Conservation (phyloP, 176 grass and related monocot species). For the Rhynchospora tenuis region DNA sequence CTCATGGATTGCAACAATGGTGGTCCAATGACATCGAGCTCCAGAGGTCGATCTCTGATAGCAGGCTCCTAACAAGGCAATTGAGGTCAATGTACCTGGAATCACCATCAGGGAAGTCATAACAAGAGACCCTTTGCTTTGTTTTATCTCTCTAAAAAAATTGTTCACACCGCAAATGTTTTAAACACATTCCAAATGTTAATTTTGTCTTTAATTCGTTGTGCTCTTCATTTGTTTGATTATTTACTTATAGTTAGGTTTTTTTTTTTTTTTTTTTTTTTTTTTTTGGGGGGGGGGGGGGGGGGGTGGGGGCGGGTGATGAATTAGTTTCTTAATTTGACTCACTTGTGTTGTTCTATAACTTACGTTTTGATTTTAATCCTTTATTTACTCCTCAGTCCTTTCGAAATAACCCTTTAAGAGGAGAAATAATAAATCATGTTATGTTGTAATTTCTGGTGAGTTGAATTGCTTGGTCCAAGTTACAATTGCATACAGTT, state of each 20-base stretch:
- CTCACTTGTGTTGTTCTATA: too few relatives aligned
- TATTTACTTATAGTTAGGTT: too few relatives aligned
- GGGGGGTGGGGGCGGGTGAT: too few relatives aligned
- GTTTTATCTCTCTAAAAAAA: background rate
- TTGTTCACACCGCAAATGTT: background rate
- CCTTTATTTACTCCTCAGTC: too few relatives aligned
- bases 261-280: background rate
- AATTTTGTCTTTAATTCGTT: background rate
- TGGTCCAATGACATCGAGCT: conserved; percentile 76
- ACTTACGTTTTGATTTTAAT: too few relatives aligned
- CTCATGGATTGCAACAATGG: conserved; percentile 90
- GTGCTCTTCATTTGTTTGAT: background rate
- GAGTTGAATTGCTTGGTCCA: too few relatives aligned
- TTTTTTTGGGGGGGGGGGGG: too few relatives aligned
- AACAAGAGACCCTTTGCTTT: background rate
- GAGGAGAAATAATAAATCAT: too few relatives aligned
- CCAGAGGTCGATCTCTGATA: conserved; percentile 47
- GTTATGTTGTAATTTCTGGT: too few relatives aligned
- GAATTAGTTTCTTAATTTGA: background rate
- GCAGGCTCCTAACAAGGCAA: conserved; percentile 69
- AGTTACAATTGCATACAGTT: too few relatives aligned
- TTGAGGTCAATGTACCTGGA: conserved; percentile 68
- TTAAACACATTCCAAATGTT: background rate
- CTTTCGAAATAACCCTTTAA: too few relatives aligned
- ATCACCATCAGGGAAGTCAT: conserved; percentile 11